Evolutionary conservation across 306 rosid genomes (phyloP), one percentile per base, ranked within the genome.

Genomic region (Fragaria nilgerrensis): DNA sequence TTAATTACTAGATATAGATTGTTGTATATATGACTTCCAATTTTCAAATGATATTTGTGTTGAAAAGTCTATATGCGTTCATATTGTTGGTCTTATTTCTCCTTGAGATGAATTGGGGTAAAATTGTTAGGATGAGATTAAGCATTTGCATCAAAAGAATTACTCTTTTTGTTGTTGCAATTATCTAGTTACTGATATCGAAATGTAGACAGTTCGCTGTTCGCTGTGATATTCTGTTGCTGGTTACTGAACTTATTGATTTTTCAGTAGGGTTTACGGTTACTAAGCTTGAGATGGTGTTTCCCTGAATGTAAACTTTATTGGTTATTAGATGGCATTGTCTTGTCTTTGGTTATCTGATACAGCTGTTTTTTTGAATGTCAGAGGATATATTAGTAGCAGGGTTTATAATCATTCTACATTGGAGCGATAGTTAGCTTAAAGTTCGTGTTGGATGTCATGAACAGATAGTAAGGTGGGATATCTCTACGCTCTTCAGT

Each of bases 391-490:
- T 75, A 73, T 1, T 11, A 58, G 16, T 52, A 50, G 37, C 65
- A n/a, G 9, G 23, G 52, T 55, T 4, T 68, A 27, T 37, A 56
- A 7, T 58, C 22, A 58, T 13, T 19, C 23, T 76, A 56, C 63
- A 66, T 27, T 75, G 74, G 68, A 50, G 45, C 66, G 14, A 19
- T 68, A 49, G 25, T 47, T 67, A 63, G 76, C 61, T 53, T 77
- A 77, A 81, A 77, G 75, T 76, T 80, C 68, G 45, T 66, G 17
- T 50, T 36, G 36, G 74, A 64, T 29, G 80, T 65, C 59, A 55
- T 11, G 52, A 17, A 5, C 25, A 32, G 68, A 52, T 48, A 15
- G 61, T 11, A 63, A 49, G 43, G 48, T 81, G 66, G 78, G 25
- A 22, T 7, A 64, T 58, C 75, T 72, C 32, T 67, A 68, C 68